Percentiles rank a stretch among this genome's conserved stretches.
phyloP scores from a whole-genome alignment of 192 early-diverging fungal species.

The Paraglomus occultum region DNA sequence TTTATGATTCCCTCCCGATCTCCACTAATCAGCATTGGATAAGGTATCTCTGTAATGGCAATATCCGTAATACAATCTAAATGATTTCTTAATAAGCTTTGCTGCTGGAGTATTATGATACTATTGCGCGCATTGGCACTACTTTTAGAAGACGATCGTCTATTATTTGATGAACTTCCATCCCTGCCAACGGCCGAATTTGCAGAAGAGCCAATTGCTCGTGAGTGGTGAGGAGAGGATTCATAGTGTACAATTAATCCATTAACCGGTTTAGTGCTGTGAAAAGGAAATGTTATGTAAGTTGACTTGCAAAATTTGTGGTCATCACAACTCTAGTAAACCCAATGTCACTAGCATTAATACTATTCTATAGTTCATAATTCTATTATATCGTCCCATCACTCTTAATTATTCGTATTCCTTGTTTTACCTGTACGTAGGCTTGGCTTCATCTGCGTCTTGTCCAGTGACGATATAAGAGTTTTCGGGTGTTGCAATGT shows the following conservation, averaged over 20 bases:
- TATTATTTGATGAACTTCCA: neutral
- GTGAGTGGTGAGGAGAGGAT: slow-evolving; percentile 42
- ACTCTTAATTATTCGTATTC: too few relatives aligned
- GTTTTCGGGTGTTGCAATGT: slow-evolving; percentile 62
- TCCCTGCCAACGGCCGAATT: slow-evolving; percentile 9
- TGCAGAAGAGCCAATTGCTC: slow-evolving; percentile 32
- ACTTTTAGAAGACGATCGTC: neutral
- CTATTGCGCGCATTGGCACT: neutral
- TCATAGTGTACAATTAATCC: slow-evolving; percentile 56
- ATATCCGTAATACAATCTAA: slow-evolving; percentile 75
- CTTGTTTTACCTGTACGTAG: slow-evolving; percentile 60
- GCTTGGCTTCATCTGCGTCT: slow-evolving; percentile 53
- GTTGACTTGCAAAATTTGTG: neutral
- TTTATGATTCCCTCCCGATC: slow-evolving; percentile 80
- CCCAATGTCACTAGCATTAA: slow-evolving; percentile 3
- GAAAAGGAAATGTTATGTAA: neutral
- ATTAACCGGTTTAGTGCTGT: slow-evolving; percentile 59
- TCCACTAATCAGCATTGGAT: slow-evolving; percentile 72
- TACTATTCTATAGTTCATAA: neutral
- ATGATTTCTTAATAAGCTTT: slow-evolving; percentile 60
- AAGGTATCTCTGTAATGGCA: slow-evolving; percentile 62
- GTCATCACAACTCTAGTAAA: neutral
- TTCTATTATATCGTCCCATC: too few relatives aligned
- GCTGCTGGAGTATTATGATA: slow-evolving; percentile 46
- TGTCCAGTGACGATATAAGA: slow-evolving; percentile 71